A percentile compares a stretch with the other conserved stretches of the same genome.
These are phyloP conservation scores for Arabidopsis arenosa DNA, from an alignment of 345 rosid genomes.

Conservation along the genomic window DNA sequence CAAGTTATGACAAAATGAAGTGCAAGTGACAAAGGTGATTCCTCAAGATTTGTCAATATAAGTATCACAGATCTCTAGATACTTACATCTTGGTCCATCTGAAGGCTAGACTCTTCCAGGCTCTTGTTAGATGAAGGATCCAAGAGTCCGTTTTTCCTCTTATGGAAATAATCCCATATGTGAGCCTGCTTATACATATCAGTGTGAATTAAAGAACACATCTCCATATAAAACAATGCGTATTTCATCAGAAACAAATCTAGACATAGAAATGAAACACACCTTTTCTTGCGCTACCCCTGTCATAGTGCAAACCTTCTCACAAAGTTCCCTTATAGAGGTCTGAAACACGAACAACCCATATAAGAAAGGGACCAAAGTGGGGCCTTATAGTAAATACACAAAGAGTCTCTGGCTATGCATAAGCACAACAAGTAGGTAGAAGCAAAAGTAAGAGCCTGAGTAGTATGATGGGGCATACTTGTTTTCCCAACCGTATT, in stretches of 20 bases:
- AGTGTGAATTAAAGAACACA: constrained; percentile 45
- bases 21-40: not conserved
- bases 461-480: constrained; percentile 32
- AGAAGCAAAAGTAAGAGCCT: not conserved
- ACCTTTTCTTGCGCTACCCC: constrained; percentile 72
- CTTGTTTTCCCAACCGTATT: constrained; percentile 84
- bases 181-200: constrained; percentile 40
- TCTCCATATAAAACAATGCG: constrained; percentile 9
- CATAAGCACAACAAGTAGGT: constrained; percentile 16
- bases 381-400: not conserved
- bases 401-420: constrained; percentile 20
- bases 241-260: not conserved
- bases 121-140: constrained; percentile 49
- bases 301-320: constrained; percentile 63
- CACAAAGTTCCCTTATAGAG: constrained; percentile 70
- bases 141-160: constrained; percentile 53
- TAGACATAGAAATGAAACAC: constrained; percentile 21
- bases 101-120: constrained; percentile 75
- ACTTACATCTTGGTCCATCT: constrained; percentile 95
- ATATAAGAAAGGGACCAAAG: constrained; percentile 23
- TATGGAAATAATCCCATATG: constrained; percentile 82
- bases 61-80: constrained; percentile 18
- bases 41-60: not conserved
- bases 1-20: not conserved
- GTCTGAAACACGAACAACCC: constrained; percentile 57